These are phyloP conservation scores for Penicillium egyptiacum DNA, from an alignment of 495 filamentous ascomycete species.

Conservation along the genomic window DNA sequence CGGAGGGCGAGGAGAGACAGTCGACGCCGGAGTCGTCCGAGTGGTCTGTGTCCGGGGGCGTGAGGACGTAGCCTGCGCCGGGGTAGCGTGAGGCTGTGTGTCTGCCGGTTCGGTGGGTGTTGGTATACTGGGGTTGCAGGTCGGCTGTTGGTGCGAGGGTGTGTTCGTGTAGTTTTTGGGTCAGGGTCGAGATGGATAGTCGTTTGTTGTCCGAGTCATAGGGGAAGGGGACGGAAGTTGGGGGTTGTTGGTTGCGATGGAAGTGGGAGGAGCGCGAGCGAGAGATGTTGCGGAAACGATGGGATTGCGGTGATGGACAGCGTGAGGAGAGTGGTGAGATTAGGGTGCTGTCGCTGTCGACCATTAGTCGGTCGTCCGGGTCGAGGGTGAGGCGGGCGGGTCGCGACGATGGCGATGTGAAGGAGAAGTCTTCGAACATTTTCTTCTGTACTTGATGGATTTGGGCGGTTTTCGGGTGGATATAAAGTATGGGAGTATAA, in stretches of 20 bases:
- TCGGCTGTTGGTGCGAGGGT: conserved; percentile 29
- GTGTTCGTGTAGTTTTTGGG: conserved; percentile 49
- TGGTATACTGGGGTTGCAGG: not conserved
- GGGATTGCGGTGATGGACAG: conserved; percentile 47
- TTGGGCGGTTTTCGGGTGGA: not conserved
- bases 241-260: conserved; percentile 38
- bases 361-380: conserved; percentile 41
- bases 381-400: conserved; percentile 37
- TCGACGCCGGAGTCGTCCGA: conserved; percentile 36
- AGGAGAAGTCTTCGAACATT: conserved; percentile 53
- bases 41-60: conserved; percentile 46
- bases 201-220: conserved; percentile 36
- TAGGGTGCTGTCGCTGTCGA: conserved; percentile 40
- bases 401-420: conserved; percentile 43
- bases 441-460: conserved; percentile 1
- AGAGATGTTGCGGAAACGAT: conserved; percentile 36
- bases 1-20: conserved; percentile 28
- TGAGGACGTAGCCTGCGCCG: conserved; percentile 37
- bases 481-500: not conserved
- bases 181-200: conserved; percentile 46
- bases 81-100: conserved; percentile 2
- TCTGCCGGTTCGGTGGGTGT: conserved; percentile 12
- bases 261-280: conserved; percentile 40
- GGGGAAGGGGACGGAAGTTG: conserved; percentile 47
- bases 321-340: conserved; percentile 49